phyloP scores from a whole-genome alignment of 495 filamentous ascomycete genomes.

The Astrothelium subdiscretum region DNA sequence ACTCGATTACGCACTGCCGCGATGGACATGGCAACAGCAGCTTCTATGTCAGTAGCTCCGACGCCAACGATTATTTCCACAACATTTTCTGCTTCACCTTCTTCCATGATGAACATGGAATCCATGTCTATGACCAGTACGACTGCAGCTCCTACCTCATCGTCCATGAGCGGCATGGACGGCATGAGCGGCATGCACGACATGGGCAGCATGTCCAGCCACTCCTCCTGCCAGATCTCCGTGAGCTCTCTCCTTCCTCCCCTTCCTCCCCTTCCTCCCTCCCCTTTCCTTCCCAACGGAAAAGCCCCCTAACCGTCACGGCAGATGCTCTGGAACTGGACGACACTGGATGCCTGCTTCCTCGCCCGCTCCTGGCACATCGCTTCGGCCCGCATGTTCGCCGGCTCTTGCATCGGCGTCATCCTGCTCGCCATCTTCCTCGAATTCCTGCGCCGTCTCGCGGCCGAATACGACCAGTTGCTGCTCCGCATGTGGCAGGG shows the following conservation, averaged over 20 bases:
- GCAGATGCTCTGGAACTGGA: constrained; percentile 52
- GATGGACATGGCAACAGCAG: background rate
- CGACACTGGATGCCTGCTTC: constrained; percentile 42
- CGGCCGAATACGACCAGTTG: constrained; percentile 42
- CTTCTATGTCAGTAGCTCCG: background rate
- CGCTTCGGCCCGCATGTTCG: constrained; percentile 37
- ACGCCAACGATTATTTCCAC: background rate
- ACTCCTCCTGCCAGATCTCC: constrained; percentile 33
- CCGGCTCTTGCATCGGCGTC: constrained; percentile 47
- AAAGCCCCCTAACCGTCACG: constrained; percentile 4
- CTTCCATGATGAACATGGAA: background rate
- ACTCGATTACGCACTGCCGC: background rate
- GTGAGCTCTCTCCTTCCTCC: too few species aligned
- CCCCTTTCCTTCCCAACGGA: background rate
- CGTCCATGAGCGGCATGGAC: background rate
- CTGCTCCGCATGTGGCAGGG: constrained; percentile 26
- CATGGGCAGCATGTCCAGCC: constrained; percentile 12
- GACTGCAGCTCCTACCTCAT: background rate
- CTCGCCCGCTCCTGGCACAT: constrained; percentile 38
- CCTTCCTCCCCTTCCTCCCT: background rate
- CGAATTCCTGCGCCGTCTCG: constrained; percentile 40
- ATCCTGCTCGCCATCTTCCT: constrained; percentile 42
- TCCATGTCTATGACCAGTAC: background rate
- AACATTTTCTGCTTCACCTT: background rate
- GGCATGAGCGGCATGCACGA: constrained; percentile 1